Conservation (phyloP, 2,329 filamentous ascomycete genomes). For the Parastagonospora nodorum region DNA sequence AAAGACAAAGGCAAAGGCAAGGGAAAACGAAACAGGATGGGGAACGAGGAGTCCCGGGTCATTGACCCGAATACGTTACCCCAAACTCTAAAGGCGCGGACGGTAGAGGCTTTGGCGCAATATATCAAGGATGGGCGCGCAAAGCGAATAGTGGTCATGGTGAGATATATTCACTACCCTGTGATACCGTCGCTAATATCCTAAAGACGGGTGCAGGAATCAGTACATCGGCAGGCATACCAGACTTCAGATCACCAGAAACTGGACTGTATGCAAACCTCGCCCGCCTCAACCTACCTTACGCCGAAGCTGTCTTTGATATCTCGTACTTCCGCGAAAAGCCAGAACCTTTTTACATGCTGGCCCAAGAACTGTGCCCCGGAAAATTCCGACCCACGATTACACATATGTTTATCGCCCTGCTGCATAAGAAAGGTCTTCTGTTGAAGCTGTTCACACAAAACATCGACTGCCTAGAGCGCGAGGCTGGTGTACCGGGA, state of each 20-base stretch:
- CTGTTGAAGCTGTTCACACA: conserved; percentile 91
- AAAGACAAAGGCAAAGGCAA: conserved; percentile 31
- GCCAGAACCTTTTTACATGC: conserved; percentile 86
- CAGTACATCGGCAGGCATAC: conserved; percentile 74
- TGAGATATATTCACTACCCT: conserved; percentile 34
- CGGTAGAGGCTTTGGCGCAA: conserved; percentile 75
- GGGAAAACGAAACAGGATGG: conserved; percentile 66
- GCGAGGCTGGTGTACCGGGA: conserved; percentile 78
- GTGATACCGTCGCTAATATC: conserved; percentile 5
- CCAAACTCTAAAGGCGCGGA: conserved; percentile 69
- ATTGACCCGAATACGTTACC: conserved; percentile 70
- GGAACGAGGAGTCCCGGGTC: conserved; percentile 78
- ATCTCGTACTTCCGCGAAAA: conserved; percentile 85
- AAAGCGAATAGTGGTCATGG: conserved; percentile 79
- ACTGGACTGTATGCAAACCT: conserved; percentile 95
- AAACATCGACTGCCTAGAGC: conserved; percentile 95
- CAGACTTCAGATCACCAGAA: conserved; percentile 91
- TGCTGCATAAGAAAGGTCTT: conserved; percentile 79
- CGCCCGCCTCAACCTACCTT: conserved; percentile 79
- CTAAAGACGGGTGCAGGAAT: conserved; percentile 80
- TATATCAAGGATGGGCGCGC: conserved; percentile 74
- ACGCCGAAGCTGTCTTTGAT: conserved; percentile 93
- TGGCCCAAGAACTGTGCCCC: conserved; percentile 91
- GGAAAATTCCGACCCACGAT: conserved; percentile 88
- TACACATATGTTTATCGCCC: conserved; percentile 83